Base-by-base conservation (phyloP, 495 filamentous ascomycete genomes). In the Penicillium daleae region DNA sequence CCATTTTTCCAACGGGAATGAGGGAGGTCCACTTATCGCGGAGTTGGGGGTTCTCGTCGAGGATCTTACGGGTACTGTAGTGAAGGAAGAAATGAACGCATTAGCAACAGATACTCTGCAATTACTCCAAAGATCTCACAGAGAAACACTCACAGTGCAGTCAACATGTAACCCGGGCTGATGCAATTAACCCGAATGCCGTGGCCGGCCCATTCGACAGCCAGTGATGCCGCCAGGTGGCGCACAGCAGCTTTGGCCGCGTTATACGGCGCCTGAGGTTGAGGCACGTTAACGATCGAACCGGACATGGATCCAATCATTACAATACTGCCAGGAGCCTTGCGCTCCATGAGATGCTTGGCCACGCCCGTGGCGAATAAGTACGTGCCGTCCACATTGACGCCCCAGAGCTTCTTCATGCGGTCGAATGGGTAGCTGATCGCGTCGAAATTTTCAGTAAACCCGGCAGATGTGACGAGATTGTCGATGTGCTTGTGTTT, bases 271-370 rank as follows among this genome's bases (percentile, higher is more conserved):
- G 90, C 89, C 73, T 97, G 94, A 6, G 92, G 92, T 74, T 99
- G 94, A 3, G 94, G 94, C 6, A 97, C 87, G 62, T 97, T 97
- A 71, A 97, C 93, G 65, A 97, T 92, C 37, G 87, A 76, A 44
- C 92, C 93, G 33, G 88, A 92, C 95, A 99, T 97, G 83, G 89
- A 92, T 17, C 92, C 93, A 66, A 97, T 97, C 80, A 97, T 91
- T 61, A 97, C 90, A 75, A 98, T 92, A 77, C 89, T 93, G 6
- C 95, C 94, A 4, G 85, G 81, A 17, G 82, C 80, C 65, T 92
- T 86, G 63, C 91, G 86, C 66, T 87, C 87, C 87, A 97, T 94
- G 61, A 99, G 76, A 66, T 98, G 93, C 72, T 90, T 89, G 17
- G 94, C 94, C 19, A 97, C 88, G 22, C 85, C 89, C 13, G 86